A percentile compares a stretch with the other conserved stretches of the same genome.
phyloP scores from a whole-genome alignment of 2,329 filamentous ascomycete genomes.

The Penicillium digitatum region DNA sequence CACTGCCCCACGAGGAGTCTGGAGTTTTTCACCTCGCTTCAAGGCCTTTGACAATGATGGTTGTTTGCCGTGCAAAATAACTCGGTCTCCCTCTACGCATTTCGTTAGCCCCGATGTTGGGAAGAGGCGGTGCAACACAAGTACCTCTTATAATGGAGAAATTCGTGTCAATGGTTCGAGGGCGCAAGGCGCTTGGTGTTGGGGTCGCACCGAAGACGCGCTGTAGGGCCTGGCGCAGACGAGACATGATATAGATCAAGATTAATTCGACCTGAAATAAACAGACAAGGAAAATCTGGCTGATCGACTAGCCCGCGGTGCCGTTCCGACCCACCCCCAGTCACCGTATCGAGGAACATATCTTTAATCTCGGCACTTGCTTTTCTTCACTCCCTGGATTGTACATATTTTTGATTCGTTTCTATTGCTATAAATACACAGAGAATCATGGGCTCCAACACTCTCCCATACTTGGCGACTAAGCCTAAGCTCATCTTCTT shows the following conservation, averaged over 20 bases:
- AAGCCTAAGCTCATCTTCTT: conserved; percentile 95
- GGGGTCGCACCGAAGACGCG: conserved; percentile 28
- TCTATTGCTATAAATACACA: not conserved
- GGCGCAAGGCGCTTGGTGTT: conserved; percentile 17
- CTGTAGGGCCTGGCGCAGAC: conserved; percentile 32
- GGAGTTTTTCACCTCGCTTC: conserved; percentile 34
- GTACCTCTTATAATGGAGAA: conserved; percentile 40
- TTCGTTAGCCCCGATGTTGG: conserved; percentile 7
- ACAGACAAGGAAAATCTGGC: conserved; percentile 12
- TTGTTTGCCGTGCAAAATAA: conserved; percentile 39
- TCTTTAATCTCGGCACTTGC: conserved; percentile 1
- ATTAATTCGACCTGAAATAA: not conserved
- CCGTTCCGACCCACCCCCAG: conserved; percentile 13
- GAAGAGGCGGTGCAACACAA: not conserved
- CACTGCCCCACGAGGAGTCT: conserved; percentile 37
- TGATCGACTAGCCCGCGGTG: conserved; percentile 6
- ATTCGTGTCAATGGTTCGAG: conserved; percentile 35
- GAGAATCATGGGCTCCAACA: conserved; percentile 29
- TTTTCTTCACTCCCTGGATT: not conserved
- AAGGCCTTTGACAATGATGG: conserved; percentile 44
- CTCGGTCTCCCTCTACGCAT: conserved; percentile 43
- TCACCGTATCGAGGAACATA: conserved; percentile 8
- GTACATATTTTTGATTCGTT: not conserved
- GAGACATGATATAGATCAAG: conserved; percentile 29
- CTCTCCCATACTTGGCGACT: conserved; percentile 42